phyloP scores from a whole-genome alignment of 352 stramenopile species.

The Phytophthora podocarpi region DNA sequence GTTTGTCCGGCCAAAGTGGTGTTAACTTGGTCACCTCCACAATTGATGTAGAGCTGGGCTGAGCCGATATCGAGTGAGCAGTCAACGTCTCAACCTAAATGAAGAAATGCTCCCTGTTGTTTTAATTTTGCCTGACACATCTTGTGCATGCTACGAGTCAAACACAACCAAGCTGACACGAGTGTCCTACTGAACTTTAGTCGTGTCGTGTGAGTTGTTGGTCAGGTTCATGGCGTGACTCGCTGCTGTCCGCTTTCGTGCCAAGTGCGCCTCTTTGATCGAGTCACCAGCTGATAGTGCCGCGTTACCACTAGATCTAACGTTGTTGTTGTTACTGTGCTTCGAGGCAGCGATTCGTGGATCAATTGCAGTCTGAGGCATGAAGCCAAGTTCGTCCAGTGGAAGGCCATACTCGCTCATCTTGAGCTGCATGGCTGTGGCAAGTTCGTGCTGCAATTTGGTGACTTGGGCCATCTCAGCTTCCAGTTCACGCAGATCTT shows the following conservation, averaged over 20 bases:
- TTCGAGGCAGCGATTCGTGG: constrained; percentile 16
- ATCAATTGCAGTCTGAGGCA: constrained; percentile 30
- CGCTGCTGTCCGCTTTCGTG: constrained; percentile 20
- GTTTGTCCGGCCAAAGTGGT: background rate
- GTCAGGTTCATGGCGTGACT: constrained; percentile 9
- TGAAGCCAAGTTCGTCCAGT: constrained; percentile 89
- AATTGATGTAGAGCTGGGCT: background rate
- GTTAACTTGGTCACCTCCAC: background rate
- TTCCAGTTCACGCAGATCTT: constrained; percentile 84
- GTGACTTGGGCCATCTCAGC: constrained; percentile 74
- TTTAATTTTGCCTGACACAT: background rate
- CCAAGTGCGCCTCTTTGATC: constrained; percentile 22
- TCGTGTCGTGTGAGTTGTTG: constrained; percentile 5
- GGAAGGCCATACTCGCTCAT: constrained; percentile 92
- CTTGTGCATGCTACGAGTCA: background rate
- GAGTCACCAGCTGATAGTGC: background rate
- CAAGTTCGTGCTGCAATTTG: constrained; percentile 82
- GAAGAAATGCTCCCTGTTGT: constrained; percentile 12
- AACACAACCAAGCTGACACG: background rate
- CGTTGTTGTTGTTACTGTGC: constrained; percentile 39
- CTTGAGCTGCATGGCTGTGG: constrained; percentile 83
- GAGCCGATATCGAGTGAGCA: background rate
- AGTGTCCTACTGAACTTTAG: constrained; percentile 19
- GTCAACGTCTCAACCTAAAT: constrained; percentile 2
- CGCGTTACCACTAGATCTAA: background rate